A percentile compares a stretch with the other conserved stretches of the same genome.
These are phyloP conservation scores for Excoecaria cochinchinensis DNA, from an alignment of 345 rosid genomes.

Conservation along the genomic window DNA sequence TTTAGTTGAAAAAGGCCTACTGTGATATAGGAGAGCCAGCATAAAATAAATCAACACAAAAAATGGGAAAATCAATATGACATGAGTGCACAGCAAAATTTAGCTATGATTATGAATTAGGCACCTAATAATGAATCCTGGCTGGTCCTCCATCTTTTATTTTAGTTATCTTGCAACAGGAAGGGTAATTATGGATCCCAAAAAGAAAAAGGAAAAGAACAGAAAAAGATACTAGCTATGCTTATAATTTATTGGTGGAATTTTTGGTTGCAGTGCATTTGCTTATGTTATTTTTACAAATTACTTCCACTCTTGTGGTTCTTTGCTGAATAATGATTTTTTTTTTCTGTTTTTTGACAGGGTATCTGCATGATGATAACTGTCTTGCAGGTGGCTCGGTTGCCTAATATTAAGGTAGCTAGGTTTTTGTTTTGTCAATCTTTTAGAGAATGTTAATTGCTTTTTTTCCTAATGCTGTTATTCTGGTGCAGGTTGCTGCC, in stretches of 20 bases:
- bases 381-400: conserved; percentile 87
- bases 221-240: neutral
- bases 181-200: neutral
- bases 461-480: conserved; percentile 29
- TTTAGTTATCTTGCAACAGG: neutral
- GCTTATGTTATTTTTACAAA: neutral
- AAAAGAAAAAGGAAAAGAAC: neutral
- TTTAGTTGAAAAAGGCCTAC: too few relatives aligned
- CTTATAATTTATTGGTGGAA: too few relatives aligned
- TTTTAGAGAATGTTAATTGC: neutral
- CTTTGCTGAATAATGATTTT: conserved; percentile 11
- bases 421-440: conserved; percentile 14
- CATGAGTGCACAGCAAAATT: neutral
- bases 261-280: neutral
- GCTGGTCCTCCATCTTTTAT: neutral
- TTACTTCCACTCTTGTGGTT: conserved; percentile 20
- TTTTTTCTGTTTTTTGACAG: conserved; percentile 45
- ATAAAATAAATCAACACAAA: too few relatives aligned
- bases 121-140: neutral
- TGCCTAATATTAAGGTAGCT: conserved; percentile 91
- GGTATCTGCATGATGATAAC: conserved; percentile 99
- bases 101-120: neutral
- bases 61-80: too few relatives aligned
- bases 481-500: conserved; percentile 73
- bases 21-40: too few relatives aligned